Conservation (phyloP, 768 basidiomycete genomes). For the Suillus subluteus region DNA sequence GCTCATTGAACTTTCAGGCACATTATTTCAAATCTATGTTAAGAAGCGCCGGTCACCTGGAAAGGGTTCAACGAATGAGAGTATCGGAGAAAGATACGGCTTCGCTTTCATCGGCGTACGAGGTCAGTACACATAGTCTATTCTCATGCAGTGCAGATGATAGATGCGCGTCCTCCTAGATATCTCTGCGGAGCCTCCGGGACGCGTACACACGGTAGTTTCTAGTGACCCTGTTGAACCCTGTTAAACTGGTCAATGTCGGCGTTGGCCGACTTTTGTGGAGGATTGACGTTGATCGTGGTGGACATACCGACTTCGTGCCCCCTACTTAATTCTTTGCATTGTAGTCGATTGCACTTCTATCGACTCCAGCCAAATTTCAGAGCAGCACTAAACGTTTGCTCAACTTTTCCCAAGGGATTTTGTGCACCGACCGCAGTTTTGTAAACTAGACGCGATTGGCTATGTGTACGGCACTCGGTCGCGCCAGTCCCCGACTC, state of each 20-base stretch:
- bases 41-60: slow-evolving; percentile 68
- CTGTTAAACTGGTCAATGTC: not conserved
- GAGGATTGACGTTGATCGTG: not conserved
- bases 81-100: slow-evolving; percentile 64
- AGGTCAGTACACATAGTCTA: slow-evolving; percentile 47
- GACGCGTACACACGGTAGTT: slow-evolving; percentile 29
- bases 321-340: not conserved
- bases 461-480: no score
- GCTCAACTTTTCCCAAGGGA: not conserved
- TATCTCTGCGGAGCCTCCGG: slow-evolving; percentile 32
- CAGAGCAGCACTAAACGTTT: not conserved
- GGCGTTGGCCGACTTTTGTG: not conserved
- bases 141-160: not conserved
- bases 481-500: not conserved
- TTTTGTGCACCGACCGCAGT: no score
- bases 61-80: slow-evolving; percentile 67
- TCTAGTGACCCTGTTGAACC: not conserved
- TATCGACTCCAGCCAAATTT: not conserved
- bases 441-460: no score
- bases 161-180: slow-evolving; percentile 24
- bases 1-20: slow-evolving; percentile 50
- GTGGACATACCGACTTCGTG: not conserved
- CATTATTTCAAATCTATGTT: slow-evolving; percentile 88
- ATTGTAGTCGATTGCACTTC: not conserved
- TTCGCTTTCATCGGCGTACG: slow-evolving; percentile 62